Percentiles rank a stretch among this genome's conserved stretches.
Conservation (phyloP, 345 rosid species). For the Pistacia integerrima region DNA sequence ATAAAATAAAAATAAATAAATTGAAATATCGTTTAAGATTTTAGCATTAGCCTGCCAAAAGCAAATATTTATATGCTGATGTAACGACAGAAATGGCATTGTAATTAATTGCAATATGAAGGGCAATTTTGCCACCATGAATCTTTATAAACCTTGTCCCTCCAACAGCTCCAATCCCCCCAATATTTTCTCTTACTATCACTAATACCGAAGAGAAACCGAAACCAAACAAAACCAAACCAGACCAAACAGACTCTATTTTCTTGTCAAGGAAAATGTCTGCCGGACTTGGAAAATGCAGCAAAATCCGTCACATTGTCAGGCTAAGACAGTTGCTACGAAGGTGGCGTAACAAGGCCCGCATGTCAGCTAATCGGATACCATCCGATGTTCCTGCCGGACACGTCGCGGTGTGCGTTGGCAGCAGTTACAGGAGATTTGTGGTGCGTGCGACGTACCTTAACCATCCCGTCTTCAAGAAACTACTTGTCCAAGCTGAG, state of each 20-base stretch:
- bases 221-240: background rate
- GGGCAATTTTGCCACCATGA: constrained; percentile 30
- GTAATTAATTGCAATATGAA: constrained; percentile 41
- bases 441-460: constrained; percentile 86
- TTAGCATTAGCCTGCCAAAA: background rate
- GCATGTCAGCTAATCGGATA: constrained; percentile 53
- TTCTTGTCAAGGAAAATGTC: constrained; percentile 46
- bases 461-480: constrained; percentile 82
- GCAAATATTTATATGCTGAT: constrained; percentile 3
- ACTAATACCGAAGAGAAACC: background rate
- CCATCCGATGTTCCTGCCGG: constrained; percentile 95
- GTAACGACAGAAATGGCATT: constrained; percentile 25
- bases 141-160: constrained; percentile 44
- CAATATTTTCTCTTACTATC: background rate
- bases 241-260: background rate
- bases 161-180: constrained; percentile 28
- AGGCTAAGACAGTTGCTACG: constrained; percentile 83
- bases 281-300: constrained; percentile 66
- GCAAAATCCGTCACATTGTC: constrained; percentile 93
- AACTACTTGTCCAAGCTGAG: constrained; percentile 71
- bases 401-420: constrained; percentile 86
- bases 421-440: constrained; percentile 61
- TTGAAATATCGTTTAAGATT: no score
- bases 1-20: no score
- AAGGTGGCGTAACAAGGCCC: constrained; percentile 88